Evolutionary conservation across 768 basidiomycete species (phyloP), one percentile per base, ranked within the genome.

Genomic region (Leccinum imitatum): DNA sequence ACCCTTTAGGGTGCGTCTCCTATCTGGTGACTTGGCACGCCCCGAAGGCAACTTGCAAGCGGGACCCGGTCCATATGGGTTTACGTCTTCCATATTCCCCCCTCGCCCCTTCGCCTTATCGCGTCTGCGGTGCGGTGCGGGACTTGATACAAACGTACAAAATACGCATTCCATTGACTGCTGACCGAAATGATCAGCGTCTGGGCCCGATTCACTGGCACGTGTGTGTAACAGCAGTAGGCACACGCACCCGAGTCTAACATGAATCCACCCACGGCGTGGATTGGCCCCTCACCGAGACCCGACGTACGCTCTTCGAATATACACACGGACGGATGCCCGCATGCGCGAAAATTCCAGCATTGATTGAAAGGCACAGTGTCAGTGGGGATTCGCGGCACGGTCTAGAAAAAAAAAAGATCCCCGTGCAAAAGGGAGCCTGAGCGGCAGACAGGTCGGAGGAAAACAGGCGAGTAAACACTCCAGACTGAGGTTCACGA

Each of bases 201-300:
- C 3, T 10, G n/a, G 19, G 41, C 41, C 41, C 10, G n/a, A 10
- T 44, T n/a, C n/a, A 44, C 41, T 19, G 10, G n/a, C 30, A 50
- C 31, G 21, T 54, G 50, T 58, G 62, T 54, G 47, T 56, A 13
- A 46, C 19, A 46, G 11, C 19, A 19, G 44, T 19, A 46, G 10
- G 10, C 10, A 46, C 44, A 51, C 15, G 37, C 52, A 50, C 9
- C 54, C 44, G 58, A 59, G 60, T 54, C 63, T 56, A 58, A 19
- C 44, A 19, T 19, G 44, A 46, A 19, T 19, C 9, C 19, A 62
- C 48, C 58, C 50, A 33, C 6, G 13, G 11, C 19, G 19, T 41
- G 48, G 48, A 54, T 53, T 47, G 33, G 56, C 13, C 53, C 39
- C 48, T 31, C 21, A 19, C 41, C 41, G n/a, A 46, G 44, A 3